Evolutionary conservation across 768 basidiomycete genomes (phyloP).

Genomic region (Rhodotorula paludigena): DNA sequence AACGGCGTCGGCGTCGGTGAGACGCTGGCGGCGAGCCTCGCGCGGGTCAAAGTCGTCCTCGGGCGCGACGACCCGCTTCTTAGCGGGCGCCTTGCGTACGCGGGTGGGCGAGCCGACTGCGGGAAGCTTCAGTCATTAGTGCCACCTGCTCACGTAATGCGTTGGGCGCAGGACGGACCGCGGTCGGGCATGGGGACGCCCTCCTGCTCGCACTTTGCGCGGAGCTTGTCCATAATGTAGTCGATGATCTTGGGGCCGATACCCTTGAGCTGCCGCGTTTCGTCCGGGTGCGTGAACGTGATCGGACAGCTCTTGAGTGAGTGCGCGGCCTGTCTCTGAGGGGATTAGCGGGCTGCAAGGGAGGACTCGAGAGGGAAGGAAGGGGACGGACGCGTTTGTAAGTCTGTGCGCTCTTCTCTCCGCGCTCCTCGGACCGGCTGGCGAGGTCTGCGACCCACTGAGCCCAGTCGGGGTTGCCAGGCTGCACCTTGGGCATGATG

Average conservation of each 20-base stretch:
- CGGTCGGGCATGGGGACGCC: conserved; percentile 23
- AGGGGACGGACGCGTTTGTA: conserved; percentile 23
- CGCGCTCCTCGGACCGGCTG: neutral
- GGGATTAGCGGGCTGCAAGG: too few relatives aligned
- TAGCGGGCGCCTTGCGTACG: neutral
- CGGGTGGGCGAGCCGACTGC: neutral
- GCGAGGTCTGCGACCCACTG: conserved; percentile 26
- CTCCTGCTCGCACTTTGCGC: neutral
- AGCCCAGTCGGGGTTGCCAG: conserved; percentile 34
- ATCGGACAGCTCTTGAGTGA: conserved; percentile 21
- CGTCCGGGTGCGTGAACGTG: conserved; percentile 16
- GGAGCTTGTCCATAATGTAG: neutral
- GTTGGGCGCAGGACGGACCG: conserved; percentile 17
- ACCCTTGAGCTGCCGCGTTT: conserved; percentile 15
- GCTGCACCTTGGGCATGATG: conserved; percentile 23
- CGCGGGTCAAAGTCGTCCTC: conserved; percentile 9
- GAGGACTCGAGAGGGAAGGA: neutral
- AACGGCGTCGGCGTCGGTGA: neutral
- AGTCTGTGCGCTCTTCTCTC: conserved; percentile 9
- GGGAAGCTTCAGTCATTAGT: neutral
- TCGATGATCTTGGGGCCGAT: conserved; percentile 20
- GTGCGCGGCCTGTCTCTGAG: conserved; percentile 16
- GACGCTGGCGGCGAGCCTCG: conserved; percentile 8
- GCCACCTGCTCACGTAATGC: too few relatives aligned
- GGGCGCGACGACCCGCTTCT: conserved; percentile 5